Conservation (phyloP, 352 stramenopile species). For the Globisporangium spiculum region DNA sequence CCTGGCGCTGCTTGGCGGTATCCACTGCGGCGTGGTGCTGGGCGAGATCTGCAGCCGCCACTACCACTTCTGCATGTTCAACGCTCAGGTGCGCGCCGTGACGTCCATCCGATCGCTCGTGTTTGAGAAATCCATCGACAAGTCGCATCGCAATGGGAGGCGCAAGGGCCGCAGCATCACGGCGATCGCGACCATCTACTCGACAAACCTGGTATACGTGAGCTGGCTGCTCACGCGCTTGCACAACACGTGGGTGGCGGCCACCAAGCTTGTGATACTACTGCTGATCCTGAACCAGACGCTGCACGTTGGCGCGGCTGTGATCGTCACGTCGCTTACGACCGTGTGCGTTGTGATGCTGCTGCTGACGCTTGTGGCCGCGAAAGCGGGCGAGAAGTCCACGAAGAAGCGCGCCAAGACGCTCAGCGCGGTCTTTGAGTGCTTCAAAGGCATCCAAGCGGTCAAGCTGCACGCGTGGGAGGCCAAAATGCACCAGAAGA, state of each 20-base stretch:
- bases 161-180: slow-evolving; percentile 33
- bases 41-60: slow-evolving; percentile 32
- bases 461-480: slow-evolving; percentile 48
- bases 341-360: slow-evolving; percentile 27
- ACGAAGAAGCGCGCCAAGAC: slow-evolving; percentile 41
- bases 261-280: slow-evolving; percentile 27
- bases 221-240: slow-evolving; percentile 30
- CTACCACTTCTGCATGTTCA: slow-evolving; percentile 32
- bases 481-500: slow-evolving; percentile 37
- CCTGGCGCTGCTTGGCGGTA: slow-evolving; percentile 30
- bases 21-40: slow-evolving; percentile 28
- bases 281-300: slow-evolving; percentile 28
- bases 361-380: slow-evolving; percentile 23
- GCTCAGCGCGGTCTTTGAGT: slow-evolving; percentile 33
- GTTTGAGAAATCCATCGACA: slow-evolving; percentile 37
- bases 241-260: slow-evolving; percentile 37
- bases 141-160: slow-evolving; percentile 21
- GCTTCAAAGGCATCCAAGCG: slow-evolving; percentile 40
- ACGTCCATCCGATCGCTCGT: slow-evolving; percentile 33
- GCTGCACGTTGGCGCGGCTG: slow-evolving; percentile 24
- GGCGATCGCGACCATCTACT: slow-evolving; percentile 40
- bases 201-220: slow-evolving; percentile 33
- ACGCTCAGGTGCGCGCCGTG: slow-evolving; percentile 28
- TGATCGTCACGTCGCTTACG: slow-evolving; percentile 26
- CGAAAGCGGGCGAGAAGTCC: slow-evolving; percentile 26